A percentile compares a stretch with the other conserved stretches of the same genome.
These are phyloP conservation scores for Voacanga thouarsii DNA, from an alignment of 257 asterid species.

Conservation along the genomic window DNA sequence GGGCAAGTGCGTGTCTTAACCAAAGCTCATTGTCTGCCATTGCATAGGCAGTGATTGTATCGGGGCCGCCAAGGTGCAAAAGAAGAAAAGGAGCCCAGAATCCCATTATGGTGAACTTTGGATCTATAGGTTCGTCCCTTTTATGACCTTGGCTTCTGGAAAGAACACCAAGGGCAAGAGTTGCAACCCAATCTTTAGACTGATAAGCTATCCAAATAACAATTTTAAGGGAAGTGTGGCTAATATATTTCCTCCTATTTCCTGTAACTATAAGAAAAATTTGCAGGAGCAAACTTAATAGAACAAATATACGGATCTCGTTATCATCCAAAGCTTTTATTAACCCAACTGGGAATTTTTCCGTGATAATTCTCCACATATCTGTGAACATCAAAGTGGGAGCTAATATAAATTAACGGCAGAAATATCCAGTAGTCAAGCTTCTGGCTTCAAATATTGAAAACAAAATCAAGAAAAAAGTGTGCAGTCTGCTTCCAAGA, in stretches of 20 bases:
- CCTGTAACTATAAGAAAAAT: background rate
- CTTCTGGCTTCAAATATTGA: too few species aligned
- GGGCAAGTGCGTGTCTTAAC: constrained; percentile 30
- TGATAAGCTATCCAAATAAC: constrained; percentile 21
- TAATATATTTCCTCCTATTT: background rate
- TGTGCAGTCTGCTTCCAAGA: too few species aligned
- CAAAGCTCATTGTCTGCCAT: constrained; percentile 45
- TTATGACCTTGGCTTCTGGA: constrained; percentile 16
- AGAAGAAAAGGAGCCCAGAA: constrained; percentile 47
- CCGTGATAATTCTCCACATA: background rate
- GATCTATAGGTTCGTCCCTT: background rate
- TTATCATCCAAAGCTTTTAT: background rate
- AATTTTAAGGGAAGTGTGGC: background rate
- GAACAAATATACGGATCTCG: background rate
- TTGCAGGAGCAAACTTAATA: background rate
- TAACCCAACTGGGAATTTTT: background rate
- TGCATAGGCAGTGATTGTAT: constrained; percentile 42
- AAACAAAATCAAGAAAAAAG: too few species aligned
- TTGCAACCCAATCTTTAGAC: constrained; percentile 34
- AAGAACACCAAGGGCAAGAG: constrained; percentile 31
- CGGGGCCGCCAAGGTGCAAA: constrained; percentile 43
- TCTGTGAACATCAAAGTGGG: background rate
- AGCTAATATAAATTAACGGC: too few species aligned
- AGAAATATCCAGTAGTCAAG: too few species aligned
- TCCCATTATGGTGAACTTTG: background rate